These are phyloP conservation scores for Forsythia suspensa DNA, from an alignment of 257 asterid genomes.

Conservation along the genomic window DNA sequence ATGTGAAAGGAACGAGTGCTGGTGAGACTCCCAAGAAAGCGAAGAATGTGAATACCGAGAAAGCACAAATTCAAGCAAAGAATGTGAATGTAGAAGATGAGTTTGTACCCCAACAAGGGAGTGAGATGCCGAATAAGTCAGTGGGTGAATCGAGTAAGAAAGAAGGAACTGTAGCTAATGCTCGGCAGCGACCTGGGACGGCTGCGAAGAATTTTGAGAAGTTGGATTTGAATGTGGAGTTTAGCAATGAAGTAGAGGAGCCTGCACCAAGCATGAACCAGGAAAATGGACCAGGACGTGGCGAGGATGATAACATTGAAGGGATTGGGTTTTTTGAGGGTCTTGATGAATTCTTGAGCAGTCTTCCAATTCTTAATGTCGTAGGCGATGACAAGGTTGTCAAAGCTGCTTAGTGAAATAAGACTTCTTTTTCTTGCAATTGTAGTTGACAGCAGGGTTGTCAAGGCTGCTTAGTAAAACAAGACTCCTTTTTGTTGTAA, in stretches of 20 bases:
- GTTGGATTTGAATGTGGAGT: conserved; percentile 68
- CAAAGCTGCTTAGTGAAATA: conserved; percentile 49
- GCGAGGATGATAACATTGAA: conserved; percentile 64
- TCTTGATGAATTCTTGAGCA: conserved; percentile 72
- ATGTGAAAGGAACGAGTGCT: conserved; percentile 26
- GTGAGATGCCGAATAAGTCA: conserved; percentile 21
- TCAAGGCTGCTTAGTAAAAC: conserved; percentile 48
- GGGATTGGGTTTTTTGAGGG: conserved; percentile 79
- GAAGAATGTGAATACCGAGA: conserved; percentile 20
- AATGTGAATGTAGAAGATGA: conserved; percentile 31
- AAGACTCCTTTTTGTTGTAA: conserved; percentile 29
- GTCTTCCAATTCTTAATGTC: conserved; percentile 59
- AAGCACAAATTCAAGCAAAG: conserved; percentile 29
- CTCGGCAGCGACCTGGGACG: conserved; percentile 48
- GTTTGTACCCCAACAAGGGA: conserved; percentile 28
- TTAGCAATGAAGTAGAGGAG: conserved; percentile 62
- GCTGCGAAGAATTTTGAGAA: conserved; percentile 50
- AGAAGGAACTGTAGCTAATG: conserved; percentile 25
- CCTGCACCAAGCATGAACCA: conserved; percentile 39
- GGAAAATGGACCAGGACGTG: conserved; percentile 46
- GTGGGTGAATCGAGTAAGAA: conserved; percentile 40
- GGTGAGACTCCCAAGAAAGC: conserved; percentile 25
- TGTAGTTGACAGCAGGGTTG: conserved; percentile 35
- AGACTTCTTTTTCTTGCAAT: conserved; percentile 27
- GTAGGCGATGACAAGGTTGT: conserved; percentile 59